Conservation (phyloP, 2,329 filamentous ascomycete genomes). For the Pezicula rhizophila region DNA sequence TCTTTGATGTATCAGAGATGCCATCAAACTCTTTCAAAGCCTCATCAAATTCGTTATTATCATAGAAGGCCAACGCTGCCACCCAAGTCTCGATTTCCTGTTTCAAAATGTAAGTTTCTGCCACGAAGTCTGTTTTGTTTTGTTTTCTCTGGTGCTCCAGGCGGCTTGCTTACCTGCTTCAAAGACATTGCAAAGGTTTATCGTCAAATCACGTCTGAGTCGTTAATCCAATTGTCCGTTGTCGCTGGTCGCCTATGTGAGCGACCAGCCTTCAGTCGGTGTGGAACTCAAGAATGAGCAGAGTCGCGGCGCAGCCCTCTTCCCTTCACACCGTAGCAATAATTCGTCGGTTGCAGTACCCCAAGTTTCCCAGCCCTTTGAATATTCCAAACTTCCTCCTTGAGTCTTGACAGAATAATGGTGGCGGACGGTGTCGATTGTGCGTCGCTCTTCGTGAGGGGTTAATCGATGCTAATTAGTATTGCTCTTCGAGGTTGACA, state of each 20-base stretch:
- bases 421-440: background rate
- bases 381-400: background rate
- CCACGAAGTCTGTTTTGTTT: constrained; percentile 1
- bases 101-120: constrained; percentile 6
- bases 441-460: background rate
- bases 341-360: background rate
- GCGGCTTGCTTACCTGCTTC: constrained; percentile 31
- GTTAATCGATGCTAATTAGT: background rate
- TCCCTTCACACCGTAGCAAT: background rate
- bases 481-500: background rate
- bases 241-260: constrained; percentile 11
- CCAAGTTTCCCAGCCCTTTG: background rate
- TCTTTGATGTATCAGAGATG: constrained; percentile 95
- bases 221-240: background rate
- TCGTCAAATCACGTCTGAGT: constrained; percentile 4
- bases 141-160: background rate
- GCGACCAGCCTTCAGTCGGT: constrained; percentile 14
- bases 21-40: constrained; percentile 75
- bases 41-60: constrained; percentile 95
- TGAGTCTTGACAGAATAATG: background rate
- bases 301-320: background rate
- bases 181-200: constrained; percentile 31
- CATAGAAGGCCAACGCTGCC: constrained; percentile 80
- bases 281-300: constrained; percentile 1
- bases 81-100: constrained; percentile 99